Evolutionary conservation across 768 basidiomycete genomes (phyloP), one percentile per base, ranked within the genome.

Genomic region (Mycena metata): DNA sequence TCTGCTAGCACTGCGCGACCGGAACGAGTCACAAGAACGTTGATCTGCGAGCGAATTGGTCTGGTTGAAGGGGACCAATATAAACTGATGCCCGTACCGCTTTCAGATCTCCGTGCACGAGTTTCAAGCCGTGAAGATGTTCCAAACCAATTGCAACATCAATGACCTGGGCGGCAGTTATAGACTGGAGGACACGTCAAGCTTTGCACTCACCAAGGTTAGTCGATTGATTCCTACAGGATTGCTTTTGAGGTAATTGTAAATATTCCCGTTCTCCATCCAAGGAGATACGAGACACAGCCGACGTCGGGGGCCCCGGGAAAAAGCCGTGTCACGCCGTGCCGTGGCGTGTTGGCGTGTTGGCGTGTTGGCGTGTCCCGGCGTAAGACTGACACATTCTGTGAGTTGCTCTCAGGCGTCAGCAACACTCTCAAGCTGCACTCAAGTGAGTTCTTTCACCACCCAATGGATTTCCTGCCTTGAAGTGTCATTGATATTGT

Each of bases 271-370:
- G 3, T 77, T 71, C 5, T 70, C 55, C 81, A 82, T 82, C 81
- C 81, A 83, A 21, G 75, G 83, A 2, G 83, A 82, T 47, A 83
- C 75, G 17, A 84, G 72, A 39, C 74, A 71, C 26, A 76, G n/a
- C 52, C 76, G 62, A 16, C 59, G 51, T 9, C 47, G 19, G 36
- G 59, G 57, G 19, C 49, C n/a, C n/a, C n/a, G n/a, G n/a, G n/a
- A n/a, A n/a, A n/a, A n/a, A n/a, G n/a, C n/a, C n/a, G n/a, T n/a
- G n/a, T n/a, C n/a, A n/a, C n/a, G n/a, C n/a, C n/a, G n/a, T n/a
- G n/a, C n/a, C n/a, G n/a, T n/a, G n/a, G n/a, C n/a, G n/a, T n/a
- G n/a, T n/a, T n/a, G n/a, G n/a, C n/a, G n/a, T n/a, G n/a, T n/a
- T n/a, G n/a, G n/a, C n/a, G n/a, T n/a, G n/a, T n/a, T n/a, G n/a